Evolutionary conservation across 2,329 filamentous ascomycete species (phyloP), one percentile per base, ranked within the genome.

Genomic region (Rhynchosporium secalis): DNA sequence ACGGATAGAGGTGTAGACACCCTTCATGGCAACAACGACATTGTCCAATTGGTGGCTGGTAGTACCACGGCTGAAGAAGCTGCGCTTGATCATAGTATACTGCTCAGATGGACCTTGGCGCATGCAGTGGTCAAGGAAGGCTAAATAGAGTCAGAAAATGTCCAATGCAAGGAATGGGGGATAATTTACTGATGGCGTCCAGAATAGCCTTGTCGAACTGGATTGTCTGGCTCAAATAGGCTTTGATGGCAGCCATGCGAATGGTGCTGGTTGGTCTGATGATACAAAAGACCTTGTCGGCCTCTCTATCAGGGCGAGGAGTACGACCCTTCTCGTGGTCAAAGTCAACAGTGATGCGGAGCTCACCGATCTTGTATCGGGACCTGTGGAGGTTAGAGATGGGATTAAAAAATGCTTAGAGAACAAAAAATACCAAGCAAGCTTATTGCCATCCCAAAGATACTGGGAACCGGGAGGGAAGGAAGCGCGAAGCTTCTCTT

Each of bases 121-220:
- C 60, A 99, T 80, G 7, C 94, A 79, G 72, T 99, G 95, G 66
- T 99, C 95, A 4, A 97, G 79, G 72, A 97, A 97, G 73, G 90
- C 82, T 84, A 41, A 8, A 33, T 58, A 54, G 15, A 12, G 15
- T 68, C 55, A 65, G 47, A 15, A 26, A 29, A 51, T 56, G 51
- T 13, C 36, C 20, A 38, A 58, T 26, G 15, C 8, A 48, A 40
- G 26, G 7, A 4, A 38, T 33, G 6, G 15, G 4, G 12, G 41
- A 54, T 13, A 13, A 77, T 79, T 76, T 74, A 85, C 81, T 96
- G 75, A 98, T 85, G 13, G 90, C 88, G 71, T 95, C 90, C 7
- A 94, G 81, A 26, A 94, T 86, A 26, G 81, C 77, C 43, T 84
- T 85, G 71, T 89, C 84, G 74, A 89, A 89, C 1, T 80, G 76